Percentiles rank a stretch among this genome's conserved stretches.
phyloP scores from a whole-genome alignment of 2,329 filamentous ascomycete species.

The Talaromyces sp. region DNA sequence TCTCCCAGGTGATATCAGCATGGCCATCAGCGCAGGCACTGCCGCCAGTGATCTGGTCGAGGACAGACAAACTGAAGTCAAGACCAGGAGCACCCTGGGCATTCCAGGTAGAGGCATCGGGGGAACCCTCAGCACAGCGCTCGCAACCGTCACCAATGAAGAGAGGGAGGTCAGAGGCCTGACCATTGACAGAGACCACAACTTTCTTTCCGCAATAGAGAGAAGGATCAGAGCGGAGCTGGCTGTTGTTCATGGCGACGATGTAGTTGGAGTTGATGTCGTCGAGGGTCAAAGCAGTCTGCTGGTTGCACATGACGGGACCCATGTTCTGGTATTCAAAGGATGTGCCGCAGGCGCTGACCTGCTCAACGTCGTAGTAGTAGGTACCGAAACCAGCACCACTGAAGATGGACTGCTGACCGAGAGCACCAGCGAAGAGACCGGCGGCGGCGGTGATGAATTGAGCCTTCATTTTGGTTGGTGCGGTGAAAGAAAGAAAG shows the following conservation, averaged over 20 bases:
- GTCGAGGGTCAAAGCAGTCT: conserved; percentile 18
- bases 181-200: conserved; percentile 22
- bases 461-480: conserved; percentile 19
- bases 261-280: conserved; percentile 23
- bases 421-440: conserved; percentile 12
- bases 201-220: conserved; percentile 23
- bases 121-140: conserved; percentile 20
- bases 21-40: conserved; percentile 21
- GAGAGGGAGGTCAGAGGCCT: conserved; percentile 20
- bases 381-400: conserved; percentile 23
- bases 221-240: conserved; percentile 19
- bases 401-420: conserved; percentile 11
- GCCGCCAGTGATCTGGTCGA: conserved; percentile 16
- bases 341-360: conserved; percentile 21
- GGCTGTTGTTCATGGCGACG: conserved; percentile 24
- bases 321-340: conserved; percentile 22
- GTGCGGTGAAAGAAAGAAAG: not conserved
- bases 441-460: conserved; percentile 15
- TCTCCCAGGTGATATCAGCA: conserved; percentile 22
- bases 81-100: conserved; percentile 18
- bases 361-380: conserved; percentile 22
- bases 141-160: conserved; percentile 24
- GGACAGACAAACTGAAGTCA: conserved; percentile 16
- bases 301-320: conserved; percentile 19
- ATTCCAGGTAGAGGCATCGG: conserved; percentile 18